These are phyloP conservation scores for Arabidopsis arenosa DNA, from an alignment of 345 rosid genomes.

Conservation along the genomic window DNA sequence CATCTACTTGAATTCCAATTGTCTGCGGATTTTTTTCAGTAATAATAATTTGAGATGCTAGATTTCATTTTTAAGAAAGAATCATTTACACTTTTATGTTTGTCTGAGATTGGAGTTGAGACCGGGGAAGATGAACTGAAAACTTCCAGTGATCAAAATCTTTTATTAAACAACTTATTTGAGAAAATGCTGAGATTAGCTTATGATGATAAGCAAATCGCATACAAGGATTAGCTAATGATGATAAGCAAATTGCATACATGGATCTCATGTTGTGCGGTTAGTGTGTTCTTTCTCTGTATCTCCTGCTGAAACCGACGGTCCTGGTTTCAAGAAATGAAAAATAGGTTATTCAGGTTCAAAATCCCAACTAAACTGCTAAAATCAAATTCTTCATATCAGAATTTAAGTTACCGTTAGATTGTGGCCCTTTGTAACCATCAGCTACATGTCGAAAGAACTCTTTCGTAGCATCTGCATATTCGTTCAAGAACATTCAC, in stretches of 20 bases:
- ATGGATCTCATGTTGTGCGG: constrained; percentile 31
- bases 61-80: constrained; percentile 7
- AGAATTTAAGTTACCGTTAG: constrained; percentile 31
- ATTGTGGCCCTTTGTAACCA: constrained; percentile 25
- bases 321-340: constrained; percentile 3
- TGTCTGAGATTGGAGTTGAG: neutral
- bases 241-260: constrained; percentile 16
- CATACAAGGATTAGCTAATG: constrained; percentile 22
- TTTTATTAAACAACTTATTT: constrained; percentile 38
- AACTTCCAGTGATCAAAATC: constrained; percentile 27
- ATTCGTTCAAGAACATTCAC: constrained; percentile 8
- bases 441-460: constrained; percentile 47
- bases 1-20: constrained; percentile 2
- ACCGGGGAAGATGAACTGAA: neutral
- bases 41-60: constrained; percentile 24
- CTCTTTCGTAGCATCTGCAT: constrained; percentile 44
- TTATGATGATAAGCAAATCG: constrained; percentile 36
- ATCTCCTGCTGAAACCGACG: constrained; percentile 33
- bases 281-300: constrained; percentile 33
- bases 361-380: constrained; percentile 3
- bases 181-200: constrained; percentile 31
- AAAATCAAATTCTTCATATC: neutral
- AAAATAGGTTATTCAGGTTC: neutral
- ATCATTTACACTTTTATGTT: constrained; percentile 10
- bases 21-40: constrained; percentile 1